Evolutionary conservation across 257 asterid genomes (phyloP).

Genomic region (Petunia axillaris): DNA sequence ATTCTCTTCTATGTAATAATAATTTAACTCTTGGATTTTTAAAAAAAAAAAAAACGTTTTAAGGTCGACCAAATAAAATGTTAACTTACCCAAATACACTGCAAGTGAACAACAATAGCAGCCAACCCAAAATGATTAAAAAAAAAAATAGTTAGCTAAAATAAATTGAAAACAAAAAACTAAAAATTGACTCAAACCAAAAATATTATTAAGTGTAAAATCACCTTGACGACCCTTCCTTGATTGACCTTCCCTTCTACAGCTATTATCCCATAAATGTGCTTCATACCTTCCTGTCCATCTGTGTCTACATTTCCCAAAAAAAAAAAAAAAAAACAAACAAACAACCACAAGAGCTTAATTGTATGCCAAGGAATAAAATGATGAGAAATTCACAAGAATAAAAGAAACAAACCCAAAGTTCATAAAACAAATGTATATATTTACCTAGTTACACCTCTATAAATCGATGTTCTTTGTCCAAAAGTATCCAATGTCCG

Average conservation of each 20-base stretch:
- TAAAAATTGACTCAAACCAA: background rate
- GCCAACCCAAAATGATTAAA: slow-evolving; percentile 17
- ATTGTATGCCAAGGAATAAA: background rate
- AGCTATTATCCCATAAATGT: slow-evolving; percentile 92
- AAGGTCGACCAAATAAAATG: background rate
- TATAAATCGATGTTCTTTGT: slow-evolving; percentile 89
- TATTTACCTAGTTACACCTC: slow-evolving; percentile 88
- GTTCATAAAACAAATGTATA: background rate
- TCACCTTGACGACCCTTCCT: slow-evolving; percentile 97
- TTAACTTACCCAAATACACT: slow-evolving; percentile 75
- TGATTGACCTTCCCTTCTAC: slow-evolving; percentile 93
- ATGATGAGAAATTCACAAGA: background rate
- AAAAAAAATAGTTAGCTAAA: background rate
- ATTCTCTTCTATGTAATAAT: background rate
- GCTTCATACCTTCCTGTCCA: slow-evolving; percentile 98
- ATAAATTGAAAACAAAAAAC: background rate
- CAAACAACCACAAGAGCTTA: background rate
- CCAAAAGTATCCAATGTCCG: slow-evolving; percentile 84
- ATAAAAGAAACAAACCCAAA: background rate
- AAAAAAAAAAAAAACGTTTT: background rate
- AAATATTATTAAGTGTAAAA: background rate
- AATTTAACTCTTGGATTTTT: background rate
- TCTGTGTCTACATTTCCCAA: slow-evolving; percentile 60
- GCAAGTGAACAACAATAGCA: slow-evolving; percentile 26
- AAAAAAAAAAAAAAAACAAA: background rate